Evolutionary conservation across 2,329 filamentous ascomycete species (phyloP).

Genomic region (Davidsoniella eucalypti): DNA sequence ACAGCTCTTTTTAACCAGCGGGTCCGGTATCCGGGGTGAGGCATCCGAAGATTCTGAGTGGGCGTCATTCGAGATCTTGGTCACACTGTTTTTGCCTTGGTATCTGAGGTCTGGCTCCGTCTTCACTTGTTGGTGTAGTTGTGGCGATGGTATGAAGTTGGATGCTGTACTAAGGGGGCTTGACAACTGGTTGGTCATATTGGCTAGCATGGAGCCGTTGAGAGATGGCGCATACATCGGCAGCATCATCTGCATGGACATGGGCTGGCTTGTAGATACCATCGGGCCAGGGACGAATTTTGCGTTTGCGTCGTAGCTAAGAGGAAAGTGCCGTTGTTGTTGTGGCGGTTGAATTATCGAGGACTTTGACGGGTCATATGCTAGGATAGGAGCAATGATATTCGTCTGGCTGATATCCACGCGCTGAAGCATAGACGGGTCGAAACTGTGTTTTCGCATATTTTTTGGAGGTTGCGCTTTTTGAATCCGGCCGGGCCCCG

Average conservation of each 20-base stretch:
- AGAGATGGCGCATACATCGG: conserved; percentile 5
- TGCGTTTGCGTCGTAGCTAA: not conserved
- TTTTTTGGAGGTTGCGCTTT: conserved; percentile 25
- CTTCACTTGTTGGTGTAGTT: conserved; percentile 13
- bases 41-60: not conserved
- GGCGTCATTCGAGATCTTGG: not conserved
- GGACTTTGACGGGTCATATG: conserved; percentile 15
- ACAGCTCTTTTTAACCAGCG: conserved; percentile 13
- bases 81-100: not conserved
- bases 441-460: conserved; percentile 32
- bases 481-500: conserved; percentile 27
- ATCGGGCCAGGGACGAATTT: not conserved
- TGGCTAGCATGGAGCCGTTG: not conserved
- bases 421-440: conserved; percentile 30
- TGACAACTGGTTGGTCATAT: conserved; percentile 10
- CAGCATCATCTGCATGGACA: conserved; percentile 9
- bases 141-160: conserved; percentile 14
- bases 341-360: conserved; percentile 16
- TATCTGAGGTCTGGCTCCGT: not conserved
- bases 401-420: conserved; percentile 39
- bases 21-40: not conserved
- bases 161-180: conserved; percentile 3
- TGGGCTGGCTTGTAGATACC: conserved; percentile 9
- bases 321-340: conserved; percentile 13
- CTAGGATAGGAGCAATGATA: conserved; percentile 21